Conservation (phyloP, 495 filamentous ascomycete species). For the Recurvomyces mirabilis region DNA sequence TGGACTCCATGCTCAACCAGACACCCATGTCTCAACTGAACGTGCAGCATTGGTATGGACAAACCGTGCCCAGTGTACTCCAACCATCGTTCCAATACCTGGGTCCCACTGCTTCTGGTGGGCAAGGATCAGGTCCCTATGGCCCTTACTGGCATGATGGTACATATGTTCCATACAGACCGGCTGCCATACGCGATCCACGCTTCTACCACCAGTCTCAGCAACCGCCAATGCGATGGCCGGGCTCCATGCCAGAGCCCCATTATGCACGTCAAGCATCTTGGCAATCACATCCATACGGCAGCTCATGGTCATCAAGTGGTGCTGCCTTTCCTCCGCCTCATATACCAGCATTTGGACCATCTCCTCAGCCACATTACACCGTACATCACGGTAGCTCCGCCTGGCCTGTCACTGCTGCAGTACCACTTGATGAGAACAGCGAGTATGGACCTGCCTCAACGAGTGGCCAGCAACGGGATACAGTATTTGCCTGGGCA, state of each 20-base stretch:
- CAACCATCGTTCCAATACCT: constrained; percentile 61
- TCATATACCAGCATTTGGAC: too few relatives aligned
- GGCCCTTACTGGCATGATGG: constrained; percentile 74
- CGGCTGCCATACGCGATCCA: constrained; percentile 51
- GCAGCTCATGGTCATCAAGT: background rate
- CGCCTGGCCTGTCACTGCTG: too few relatives aligned
- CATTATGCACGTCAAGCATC: constrained; percentile 3
- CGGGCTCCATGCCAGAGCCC: background rate
- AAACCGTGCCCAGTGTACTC: constrained; percentile 52
- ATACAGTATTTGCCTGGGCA: constrained; percentile 73
- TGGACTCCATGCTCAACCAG: constrained; percentile 35
- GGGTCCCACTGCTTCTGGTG: constrained; percentile 64
- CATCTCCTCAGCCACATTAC: too few relatives aligned
- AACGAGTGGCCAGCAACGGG: constrained; percentile 56
- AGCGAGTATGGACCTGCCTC: constrained; percentile 29
- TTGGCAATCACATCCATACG: constrained; percentile 3
- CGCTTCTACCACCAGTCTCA: constrained; percentile 34
- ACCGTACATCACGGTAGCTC: too few relatives aligned
- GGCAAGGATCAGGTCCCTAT: constrained; percentile 47
- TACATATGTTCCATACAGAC: constrained; percentile 61
- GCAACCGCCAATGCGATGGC: constrained; percentile 10
- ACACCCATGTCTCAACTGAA: constrained; percentile 23
- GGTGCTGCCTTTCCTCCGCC: too few relatives aligned
- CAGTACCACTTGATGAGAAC: too few relatives aligned
- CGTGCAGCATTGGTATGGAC: constrained; percentile 22